Evolutionary conservation across 2,329 filamentous ascomycete species (phyloP).

Genomic region (Nemania serpens): DNA sequence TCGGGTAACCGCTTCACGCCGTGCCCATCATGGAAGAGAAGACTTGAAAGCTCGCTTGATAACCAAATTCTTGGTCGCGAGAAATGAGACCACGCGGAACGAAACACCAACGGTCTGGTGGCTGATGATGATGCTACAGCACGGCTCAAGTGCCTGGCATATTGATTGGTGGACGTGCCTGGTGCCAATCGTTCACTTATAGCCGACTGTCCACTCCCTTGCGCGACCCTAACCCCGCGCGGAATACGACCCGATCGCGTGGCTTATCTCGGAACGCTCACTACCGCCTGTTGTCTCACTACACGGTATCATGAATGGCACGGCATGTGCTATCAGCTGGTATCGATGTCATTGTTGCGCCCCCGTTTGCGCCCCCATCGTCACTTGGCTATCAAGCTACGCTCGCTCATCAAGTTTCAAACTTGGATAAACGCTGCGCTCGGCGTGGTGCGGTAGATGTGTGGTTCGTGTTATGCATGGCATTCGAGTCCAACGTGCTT

Average conservation of each 20-base stretch:
- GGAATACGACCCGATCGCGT: conserved; percentile 27
- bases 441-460: conserved; percentile 6
- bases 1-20: neutral
- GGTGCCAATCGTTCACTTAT: neutral
- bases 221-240: conserved; percentile 3
- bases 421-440: neutral
- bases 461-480: conserved; percentile 15
- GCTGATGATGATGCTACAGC: neutral
- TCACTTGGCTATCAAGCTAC: conserved; percentile 7
- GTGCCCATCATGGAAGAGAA: neutral
- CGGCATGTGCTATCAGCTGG: conserved; percentile 12
- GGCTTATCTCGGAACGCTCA: conserved; percentile 24
- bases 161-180: neutral
- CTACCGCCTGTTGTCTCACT: conserved; percentile 5
- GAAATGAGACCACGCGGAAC: neutral
- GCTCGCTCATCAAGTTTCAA: neutral
- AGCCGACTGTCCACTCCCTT: neutral
- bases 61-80: neutral
- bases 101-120: conserved; percentile 4
- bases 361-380: conserved; percentile 15
- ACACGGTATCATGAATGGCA: conserved; percentile 13
- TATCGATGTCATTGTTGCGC: conserved; percentile 12
- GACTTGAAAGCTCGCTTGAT: neutral
- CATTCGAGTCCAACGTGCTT: conserved; percentile 6
- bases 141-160: neutral